Percentiles rank a stretch among this genome's conserved stretches.
Conservation (phyloP, 495 filamentous ascomycete species). For the Trypethelium eluteriae region DNA sequence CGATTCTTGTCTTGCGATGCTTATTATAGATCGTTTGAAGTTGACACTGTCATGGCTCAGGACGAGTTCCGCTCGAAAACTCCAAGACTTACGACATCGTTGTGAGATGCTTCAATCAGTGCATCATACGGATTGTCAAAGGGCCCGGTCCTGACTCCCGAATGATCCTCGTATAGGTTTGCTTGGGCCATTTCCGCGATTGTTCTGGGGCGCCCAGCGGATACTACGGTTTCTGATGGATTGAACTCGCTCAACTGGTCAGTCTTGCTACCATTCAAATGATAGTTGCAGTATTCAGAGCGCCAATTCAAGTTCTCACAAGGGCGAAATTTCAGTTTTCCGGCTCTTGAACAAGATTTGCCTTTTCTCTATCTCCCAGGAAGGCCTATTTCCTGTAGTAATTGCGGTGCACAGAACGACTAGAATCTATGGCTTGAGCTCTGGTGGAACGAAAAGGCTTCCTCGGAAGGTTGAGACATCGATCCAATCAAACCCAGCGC, state of each 20-base stretch:
- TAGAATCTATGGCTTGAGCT: too few species aligned
- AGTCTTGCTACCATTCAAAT: background rate
- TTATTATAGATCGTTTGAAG: slow-evolving; percentile 65
- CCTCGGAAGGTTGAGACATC: background rate
- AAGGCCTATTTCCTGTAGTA: background rate
- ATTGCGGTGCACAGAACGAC: too few species aligned
- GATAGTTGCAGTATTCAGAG: background rate
- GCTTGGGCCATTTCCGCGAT: background rate
- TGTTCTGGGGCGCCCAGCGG: background rate
- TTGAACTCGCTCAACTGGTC: background rate
- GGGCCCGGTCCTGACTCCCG: background rate
- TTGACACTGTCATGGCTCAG: slow-evolving; percentile 43
- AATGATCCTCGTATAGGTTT: slow-evolving; percentile 4
- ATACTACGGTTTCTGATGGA: too few species aligned
- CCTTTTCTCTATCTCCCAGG: background rate
- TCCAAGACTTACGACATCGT: slow-evolving; percentile 30
- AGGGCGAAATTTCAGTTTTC: background rate
- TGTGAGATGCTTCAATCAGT: slow-evolving; percentile 47
- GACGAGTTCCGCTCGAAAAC: background rate
- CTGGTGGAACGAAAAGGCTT: background rate
- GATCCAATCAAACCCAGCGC: background rate
- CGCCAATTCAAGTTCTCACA: background rate
- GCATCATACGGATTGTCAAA: slow-evolving; percentile 67
- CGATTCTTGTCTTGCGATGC: slow-evolving; percentile 67
- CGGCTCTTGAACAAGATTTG: too few species aligned